Conservation (phyloP, 1,139 yeast genomes). For the Starmera stellimalicola region DNA sequence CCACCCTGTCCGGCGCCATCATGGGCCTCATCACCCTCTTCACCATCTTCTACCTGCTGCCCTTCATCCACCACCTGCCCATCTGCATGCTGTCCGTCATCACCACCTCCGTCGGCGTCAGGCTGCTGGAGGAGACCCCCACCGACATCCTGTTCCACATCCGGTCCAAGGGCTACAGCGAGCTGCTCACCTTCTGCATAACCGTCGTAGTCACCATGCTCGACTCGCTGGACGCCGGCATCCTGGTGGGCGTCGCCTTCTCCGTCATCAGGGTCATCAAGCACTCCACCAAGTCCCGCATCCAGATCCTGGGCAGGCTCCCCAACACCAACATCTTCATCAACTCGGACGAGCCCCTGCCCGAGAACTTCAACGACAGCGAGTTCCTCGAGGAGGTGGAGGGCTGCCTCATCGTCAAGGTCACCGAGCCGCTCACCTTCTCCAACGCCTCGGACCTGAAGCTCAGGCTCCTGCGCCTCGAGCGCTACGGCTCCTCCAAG, state of each 20-base stretch:
- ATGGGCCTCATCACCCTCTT: conserved; percentile 69
- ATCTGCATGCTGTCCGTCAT: conserved; percentile 75
- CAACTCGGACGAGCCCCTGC: conserved; percentile 55
- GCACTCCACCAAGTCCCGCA: conserved; percentile 80
- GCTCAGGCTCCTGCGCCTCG: conserved; percentile 66
- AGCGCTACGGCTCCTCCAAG: conserved; percentile 72
- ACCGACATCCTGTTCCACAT: conserved; percentile 67
- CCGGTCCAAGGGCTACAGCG: conserved; percentile 67
- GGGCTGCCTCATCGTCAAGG: conserved; percentile 76
- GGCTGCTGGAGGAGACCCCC: conserved; percentile 82
- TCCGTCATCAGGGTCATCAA: conserved; percentile 74
- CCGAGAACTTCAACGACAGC: conserved; percentile 12
- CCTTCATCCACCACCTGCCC: conserved; percentile 66
- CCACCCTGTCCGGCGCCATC: conserved; percentile 74
- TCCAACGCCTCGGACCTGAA: conserved; percentile 83
- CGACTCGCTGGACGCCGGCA: conserved; percentile 85
- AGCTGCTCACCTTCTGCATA: conserved; percentile 60
- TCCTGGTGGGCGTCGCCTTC: conserved; percentile 73
- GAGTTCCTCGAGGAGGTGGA: conserved; percentile 57
- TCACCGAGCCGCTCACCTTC: conserved; percentile 90
- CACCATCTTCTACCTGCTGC: conserved; percentile 53
- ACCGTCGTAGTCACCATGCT: conserved; percentile 67
- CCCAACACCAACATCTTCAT: conserved; percentile 71
- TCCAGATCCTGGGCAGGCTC: conserved; percentile 77
- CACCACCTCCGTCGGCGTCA: conserved; percentile 70